These are phyloP conservation scores for Kazachstania martiniae DNA, from an alignment of 805 yeast genomes.

Conservation along the genomic window DNA sequence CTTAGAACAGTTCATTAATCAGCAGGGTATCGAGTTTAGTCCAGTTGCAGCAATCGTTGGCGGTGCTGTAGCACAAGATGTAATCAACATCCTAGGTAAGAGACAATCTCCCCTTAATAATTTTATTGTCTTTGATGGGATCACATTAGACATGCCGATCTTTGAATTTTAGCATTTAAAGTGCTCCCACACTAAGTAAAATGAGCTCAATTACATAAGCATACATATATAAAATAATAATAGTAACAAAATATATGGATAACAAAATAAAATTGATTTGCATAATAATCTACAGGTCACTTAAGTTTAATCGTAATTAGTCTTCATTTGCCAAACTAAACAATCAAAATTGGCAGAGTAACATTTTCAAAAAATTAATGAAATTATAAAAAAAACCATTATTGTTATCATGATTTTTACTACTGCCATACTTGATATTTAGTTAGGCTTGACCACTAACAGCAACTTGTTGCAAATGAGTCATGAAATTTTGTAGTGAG, in stretches of 20 bases:
- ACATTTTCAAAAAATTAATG: too few relatives aligned
- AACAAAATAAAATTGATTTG: too few relatives aligned
- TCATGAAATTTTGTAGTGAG: slow-evolving; percentile 87
- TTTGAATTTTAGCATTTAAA: slow-evolving; percentile 32
- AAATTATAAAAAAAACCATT: too few relatives aligned
- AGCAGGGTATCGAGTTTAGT: slow-evolving; percentile 53
- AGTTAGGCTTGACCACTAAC: slow-evolving; percentile 39
- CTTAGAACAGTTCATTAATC: slow-evolving; percentile 33
- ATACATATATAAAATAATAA: too few relatives aligned
- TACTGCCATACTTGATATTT: neutral
- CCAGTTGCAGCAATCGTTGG: slow-evolving; percentile 86
- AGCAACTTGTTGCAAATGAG: slow-evolving; percentile 84
- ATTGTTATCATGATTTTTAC: too few relatives aligned
- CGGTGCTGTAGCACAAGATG: slow-evolving; percentile 84
- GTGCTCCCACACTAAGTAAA: neutral
- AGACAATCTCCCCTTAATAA: slow-evolving; percentile 78
- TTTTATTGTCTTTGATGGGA: slow-evolving; percentile 65
- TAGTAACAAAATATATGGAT: too few relatives aligned
- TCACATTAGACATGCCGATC: slow-evolving; percentile 64
- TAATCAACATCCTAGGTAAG: slow-evolving; percentile 67
- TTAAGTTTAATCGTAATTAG: too few relatives aligned
- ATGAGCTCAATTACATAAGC: too few relatives aligned
- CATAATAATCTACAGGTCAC: too few relatives aligned
- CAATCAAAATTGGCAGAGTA: too few relatives aligned
- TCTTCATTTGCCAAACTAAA: too few relatives aligned